Percentiles rank a stretch among this genome's conserved stretches.
phyloP scores from a whole-genome alignment of 2,329 filamentous ascomycete genomes.

The Exophiala viscosa region DNA sequence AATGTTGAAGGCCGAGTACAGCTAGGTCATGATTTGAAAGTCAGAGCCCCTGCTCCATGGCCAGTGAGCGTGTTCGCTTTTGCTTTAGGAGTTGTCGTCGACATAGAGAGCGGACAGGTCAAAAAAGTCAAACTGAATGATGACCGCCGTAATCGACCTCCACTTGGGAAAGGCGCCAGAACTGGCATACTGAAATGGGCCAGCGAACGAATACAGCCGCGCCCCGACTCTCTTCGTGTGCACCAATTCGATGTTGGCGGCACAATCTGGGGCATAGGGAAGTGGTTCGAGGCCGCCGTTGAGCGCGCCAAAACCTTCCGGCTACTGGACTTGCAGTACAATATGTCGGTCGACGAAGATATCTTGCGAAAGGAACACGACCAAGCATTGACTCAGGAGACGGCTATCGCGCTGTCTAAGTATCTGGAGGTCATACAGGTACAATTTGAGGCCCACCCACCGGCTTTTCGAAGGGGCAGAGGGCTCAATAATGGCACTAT shows the following conservation, averaged over 20 bases:
- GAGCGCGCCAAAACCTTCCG: constrained; percentile 25
- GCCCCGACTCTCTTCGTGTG: constrained; percentile 5
- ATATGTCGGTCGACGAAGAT: not conserved
- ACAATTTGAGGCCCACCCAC: not conserved
- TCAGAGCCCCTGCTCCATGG: constrained; percentile 26
- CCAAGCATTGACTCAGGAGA: constrained; percentile 4
- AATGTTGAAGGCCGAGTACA: constrained; percentile 11
- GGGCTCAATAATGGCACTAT: not conserved
- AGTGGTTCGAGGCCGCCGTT: constrained; percentile 24
- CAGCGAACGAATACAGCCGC: constrained; percentile 13
- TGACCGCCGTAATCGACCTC: not conserved
- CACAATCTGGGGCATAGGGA: constrained; percentile 26
- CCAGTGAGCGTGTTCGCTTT: constrained; percentile 13
- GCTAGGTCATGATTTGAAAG: constrained; percentile 17
- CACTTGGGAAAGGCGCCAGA: not conserved
- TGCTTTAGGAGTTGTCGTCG: constrained; percentile 19
- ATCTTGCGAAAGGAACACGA: not conserved
- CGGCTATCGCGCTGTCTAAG: constrained; percentile 13
- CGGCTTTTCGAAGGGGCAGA: not conserved
- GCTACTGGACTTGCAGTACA: constrained; percentile 11
- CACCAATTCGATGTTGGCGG: constrained; percentile 22
- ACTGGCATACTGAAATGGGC: constrained; percentile 24
- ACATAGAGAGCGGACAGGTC: constrained; percentile 17
- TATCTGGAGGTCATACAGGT: constrained; percentile 18
- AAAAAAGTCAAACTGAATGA: constrained; percentile 11